Evolutionary conservation across 1,284 basidiomycete species (phyloP).

Genomic region (Melampsora larici-populina): DNA sequence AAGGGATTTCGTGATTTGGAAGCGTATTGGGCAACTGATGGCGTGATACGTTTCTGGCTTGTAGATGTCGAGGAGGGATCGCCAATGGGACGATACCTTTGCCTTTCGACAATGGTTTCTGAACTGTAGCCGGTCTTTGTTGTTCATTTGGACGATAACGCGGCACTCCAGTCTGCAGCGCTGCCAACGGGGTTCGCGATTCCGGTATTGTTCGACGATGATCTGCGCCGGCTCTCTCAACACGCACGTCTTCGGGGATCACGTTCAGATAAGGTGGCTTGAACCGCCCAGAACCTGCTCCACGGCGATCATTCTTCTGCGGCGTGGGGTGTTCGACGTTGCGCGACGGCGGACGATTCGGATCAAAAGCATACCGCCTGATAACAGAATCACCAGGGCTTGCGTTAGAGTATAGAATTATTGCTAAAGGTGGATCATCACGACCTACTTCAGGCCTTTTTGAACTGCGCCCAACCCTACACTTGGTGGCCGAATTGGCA

Average conservation of each 20-base stretch:
- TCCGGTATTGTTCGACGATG: neutral
- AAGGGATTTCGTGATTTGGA: neutral
- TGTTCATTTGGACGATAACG: neutral
- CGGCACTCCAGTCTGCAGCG: neutral
- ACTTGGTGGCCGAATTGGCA: neutral
- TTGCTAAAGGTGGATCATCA: neutral
- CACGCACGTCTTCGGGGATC: neutral
- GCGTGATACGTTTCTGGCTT: neutral
- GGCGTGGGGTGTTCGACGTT: neutral
- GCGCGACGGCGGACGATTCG: neutral
- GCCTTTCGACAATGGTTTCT: neutral
- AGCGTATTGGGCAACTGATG: neutral
- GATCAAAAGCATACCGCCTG: neutral
- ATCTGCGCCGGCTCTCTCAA: neutral
- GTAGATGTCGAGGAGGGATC: neutral
- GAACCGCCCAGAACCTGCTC: neutral
- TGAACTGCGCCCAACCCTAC: neutral
- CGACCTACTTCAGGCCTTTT: neutral
- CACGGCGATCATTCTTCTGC: neutral
- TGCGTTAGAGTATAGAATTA: neutral
- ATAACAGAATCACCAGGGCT: neutral
- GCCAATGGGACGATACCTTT: neutral
- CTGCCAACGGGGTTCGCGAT: neutral
- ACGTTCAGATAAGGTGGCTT: conserved; percentile 1
- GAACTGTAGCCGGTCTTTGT: neutral